Evolutionary conservation across 176 grass and related monocot species (phyloP).

Genomic region (Aegilops longissima): DNA sequence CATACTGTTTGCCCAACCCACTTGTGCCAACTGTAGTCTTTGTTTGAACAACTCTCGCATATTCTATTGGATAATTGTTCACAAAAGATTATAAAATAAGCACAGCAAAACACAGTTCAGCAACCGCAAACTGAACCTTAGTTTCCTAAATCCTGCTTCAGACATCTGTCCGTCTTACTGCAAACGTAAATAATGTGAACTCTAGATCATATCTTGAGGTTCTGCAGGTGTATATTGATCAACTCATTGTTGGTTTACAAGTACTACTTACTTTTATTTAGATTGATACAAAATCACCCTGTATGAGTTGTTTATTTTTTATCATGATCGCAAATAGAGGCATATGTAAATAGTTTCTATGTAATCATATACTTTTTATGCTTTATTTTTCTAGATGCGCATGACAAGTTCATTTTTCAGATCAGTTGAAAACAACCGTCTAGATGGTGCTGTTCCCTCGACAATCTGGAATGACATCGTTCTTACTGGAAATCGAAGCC

Average conservation of each 20-base stretch:
- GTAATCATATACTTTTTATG: slow-evolving; percentile 1
- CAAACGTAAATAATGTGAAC: background rate
- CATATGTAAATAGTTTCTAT: background rate
- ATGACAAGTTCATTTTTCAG: slow-evolving; percentile 44
- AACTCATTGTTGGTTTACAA: slow-evolving; percentile 3
- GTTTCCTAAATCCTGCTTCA: background rate
- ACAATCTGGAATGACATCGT: slow-evolving; percentile 55
- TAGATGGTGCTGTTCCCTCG: slow-evolving; percentile 70
- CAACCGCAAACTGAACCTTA: background rate
- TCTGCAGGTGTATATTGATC: background rate
- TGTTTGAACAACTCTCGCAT: background rate
- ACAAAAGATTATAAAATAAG: background rate
- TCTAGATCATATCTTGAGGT: background rate
- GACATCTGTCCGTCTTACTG: background rate
- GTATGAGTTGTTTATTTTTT: background rate
- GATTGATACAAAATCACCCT: background rate
- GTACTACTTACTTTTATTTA: background rate
- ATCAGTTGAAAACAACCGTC: slow-evolving; percentile 61
- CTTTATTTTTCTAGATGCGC: background rate
- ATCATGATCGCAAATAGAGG: background rate
- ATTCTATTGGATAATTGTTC: background rate
- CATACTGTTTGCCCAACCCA: background rate
- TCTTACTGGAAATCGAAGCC: slow-evolving; percentile 50
- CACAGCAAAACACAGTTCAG: background rate
- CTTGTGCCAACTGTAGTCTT: background rate